phyloP scores from a whole-genome alignment of 768 basidiomycete genomes.

The Boletus sp. region DNA sequence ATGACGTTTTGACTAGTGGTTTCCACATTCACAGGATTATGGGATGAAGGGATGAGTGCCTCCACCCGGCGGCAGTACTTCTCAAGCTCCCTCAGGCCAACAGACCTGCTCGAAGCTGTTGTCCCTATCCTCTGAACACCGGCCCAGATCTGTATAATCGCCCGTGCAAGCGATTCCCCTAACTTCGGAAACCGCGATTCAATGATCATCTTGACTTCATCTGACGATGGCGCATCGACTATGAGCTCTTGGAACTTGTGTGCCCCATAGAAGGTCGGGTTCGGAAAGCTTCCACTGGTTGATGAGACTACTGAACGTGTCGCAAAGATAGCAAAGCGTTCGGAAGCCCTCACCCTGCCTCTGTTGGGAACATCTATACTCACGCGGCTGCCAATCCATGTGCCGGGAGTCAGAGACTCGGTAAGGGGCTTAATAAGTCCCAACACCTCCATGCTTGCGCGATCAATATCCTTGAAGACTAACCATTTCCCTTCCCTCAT shows the following conservation, averaged over 20 bases:
- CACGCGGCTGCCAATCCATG: constrained; percentile 74
- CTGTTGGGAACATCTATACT: constrained; percentile 71
- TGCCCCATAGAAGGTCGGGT: constrained; percentile 76
- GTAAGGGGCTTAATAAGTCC: constrained; percentile 82
- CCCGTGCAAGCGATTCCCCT: constrained; percentile 42
- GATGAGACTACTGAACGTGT: constrained; percentile 69
- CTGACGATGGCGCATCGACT: constrained; percentile 55
- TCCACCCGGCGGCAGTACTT: constrained; percentile 81
- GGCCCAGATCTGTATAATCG: constrained; percentile 71
- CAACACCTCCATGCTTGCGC: constrained; percentile 85
- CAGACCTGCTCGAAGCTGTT: constrained; percentile 52
- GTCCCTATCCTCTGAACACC: constrained; percentile 49
- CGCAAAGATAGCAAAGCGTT: constrained; percentile 84
- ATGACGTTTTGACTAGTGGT: constrained; percentile 19
- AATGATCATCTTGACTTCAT: constrained; percentile 74
- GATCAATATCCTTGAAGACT: constrained; percentile 89
- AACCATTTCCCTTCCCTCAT: constrained; percentile 92
- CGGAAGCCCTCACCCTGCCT: constrained; percentile 70
- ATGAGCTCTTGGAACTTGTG: constrained; percentile 79
- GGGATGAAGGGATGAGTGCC: constrained; percentile 50
- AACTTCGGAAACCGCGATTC: constrained; percentile 64
- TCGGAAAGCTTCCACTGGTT: constrained; percentile 46
- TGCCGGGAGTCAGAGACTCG: constrained; percentile 65
- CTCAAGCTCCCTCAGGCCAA: constrained; percentile 79
- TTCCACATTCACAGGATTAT: constrained; percentile 43